phyloP scores from a whole-genome alignment of 2,329 filamentous ascomycete species.

The Lizonia empirigonia region DNA sequence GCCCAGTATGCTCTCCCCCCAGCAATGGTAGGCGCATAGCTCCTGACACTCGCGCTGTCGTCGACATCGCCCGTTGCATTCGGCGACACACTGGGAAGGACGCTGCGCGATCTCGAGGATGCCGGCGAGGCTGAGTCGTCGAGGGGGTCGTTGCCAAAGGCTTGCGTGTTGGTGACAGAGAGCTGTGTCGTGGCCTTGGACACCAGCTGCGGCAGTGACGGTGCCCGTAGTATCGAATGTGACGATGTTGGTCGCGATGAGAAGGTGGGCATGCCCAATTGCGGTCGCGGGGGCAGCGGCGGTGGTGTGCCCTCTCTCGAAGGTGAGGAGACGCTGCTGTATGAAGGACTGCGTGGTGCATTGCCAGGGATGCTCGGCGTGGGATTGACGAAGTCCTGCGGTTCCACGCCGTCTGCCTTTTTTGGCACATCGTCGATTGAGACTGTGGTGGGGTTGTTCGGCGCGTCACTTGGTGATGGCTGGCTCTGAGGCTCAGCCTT shows the following conservation, averaged over 20 bases:
- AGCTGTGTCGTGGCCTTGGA: conserved; percentile 83
- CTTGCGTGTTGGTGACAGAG: conserved; percentile 77
- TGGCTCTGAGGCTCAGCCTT: conserved; percentile 31
- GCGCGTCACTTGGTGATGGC: conserved; percentile 22
- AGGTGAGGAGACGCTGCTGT: conserved; percentile 28
- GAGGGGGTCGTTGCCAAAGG: conserved; percentile 63
- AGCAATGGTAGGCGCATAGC: conserved; percentile 67
- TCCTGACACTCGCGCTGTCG: conserved; percentile 70
- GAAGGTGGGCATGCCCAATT: conserved; percentile 37
- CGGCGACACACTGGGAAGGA: conserved; percentile 47
- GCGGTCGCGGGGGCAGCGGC: conserved; percentile 62
- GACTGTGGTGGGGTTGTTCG: conserved; percentile 44
- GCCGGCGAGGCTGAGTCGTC: conserved; percentile 37
- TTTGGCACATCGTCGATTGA: conserved; percentile 39
- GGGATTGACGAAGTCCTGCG: conserved; percentile 43
- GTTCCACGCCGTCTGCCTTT: conserved; percentile 27
- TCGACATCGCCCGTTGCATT: conserved; percentile 62
- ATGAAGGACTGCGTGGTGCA: conserved; percentile 33
- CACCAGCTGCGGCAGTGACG: conserved; percentile 49
- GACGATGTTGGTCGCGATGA: conserved; percentile 47
- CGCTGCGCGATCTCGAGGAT: conserved; percentile 48
- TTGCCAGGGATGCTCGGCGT: conserved; percentile 42
- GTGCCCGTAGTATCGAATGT: conserved; percentile 48
- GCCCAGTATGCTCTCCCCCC: conserved; percentile 78
- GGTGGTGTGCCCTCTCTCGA: conserved; percentile 57